These are phyloP conservation scores for Pyrenophora teres DNA, from an alignment of 2,329 filamentous ascomycete species.

Conservation along the genomic window DNA sequence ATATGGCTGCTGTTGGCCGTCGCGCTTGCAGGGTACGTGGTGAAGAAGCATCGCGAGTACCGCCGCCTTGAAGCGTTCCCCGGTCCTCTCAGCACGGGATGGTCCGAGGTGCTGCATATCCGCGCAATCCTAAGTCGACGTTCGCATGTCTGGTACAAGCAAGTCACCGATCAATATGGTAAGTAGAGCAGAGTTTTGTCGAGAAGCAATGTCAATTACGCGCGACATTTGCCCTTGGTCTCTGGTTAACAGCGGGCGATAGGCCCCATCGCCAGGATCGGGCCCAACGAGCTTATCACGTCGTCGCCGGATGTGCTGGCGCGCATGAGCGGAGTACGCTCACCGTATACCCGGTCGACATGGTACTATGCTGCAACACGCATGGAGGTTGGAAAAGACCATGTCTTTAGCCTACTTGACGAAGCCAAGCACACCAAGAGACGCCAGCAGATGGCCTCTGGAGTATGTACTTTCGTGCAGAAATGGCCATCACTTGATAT, in stretches of 20 bases:
- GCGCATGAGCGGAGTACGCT: constrained; percentile 49
- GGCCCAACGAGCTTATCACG: constrained; percentile 55
- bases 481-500: neutral
- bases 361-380: constrained; percentile 44
- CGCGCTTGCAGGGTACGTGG: constrained; percentile 8
- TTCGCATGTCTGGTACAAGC: constrained; percentile 26
- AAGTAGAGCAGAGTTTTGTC: constrained; percentile 1
- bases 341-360: constrained; percentile 45
- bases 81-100: constrained; percentile 30
- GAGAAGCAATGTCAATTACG: neutral
- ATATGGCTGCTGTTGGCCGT: constrained; percentile 13
- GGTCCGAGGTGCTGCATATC: constrained; percentile 31
- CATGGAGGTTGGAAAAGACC: constrained; percentile 57
- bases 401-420: constrained; percentile 56
- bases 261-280: constrained; percentile 51
- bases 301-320: constrained; percentile 53
- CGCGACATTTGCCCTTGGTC: neutral
- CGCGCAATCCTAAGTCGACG: constrained; percentile 17
- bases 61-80: constrained; percentile 24
- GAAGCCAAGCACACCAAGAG: constrained; percentile 51
- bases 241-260: neutral
- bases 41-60: constrained; percentile 20
- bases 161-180: constrained; percentile 33
- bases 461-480: constrained; percentile 20
- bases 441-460: constrained; percentile 55